phyloP scores from a whole-genome alignment of 306 rosid genomes.

The Erythrophleum fordii region DNA sequence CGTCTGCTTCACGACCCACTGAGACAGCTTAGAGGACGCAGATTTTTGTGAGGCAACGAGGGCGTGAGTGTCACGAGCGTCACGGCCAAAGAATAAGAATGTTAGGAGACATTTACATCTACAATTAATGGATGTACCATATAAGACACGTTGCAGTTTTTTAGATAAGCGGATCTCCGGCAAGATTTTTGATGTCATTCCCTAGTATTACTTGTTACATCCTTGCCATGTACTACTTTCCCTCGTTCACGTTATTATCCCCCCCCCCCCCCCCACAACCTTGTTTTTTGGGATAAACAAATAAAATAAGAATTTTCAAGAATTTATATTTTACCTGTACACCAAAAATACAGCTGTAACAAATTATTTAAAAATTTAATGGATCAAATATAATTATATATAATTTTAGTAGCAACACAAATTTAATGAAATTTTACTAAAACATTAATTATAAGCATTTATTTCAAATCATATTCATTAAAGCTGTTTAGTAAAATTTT shows the following conservation, averaged over 20 bases:
- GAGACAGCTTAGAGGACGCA: too few species aligned
- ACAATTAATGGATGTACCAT: not conserved
- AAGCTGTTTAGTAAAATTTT: not conserved
- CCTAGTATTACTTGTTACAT: not conserved
- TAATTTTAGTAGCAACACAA: not conserved
- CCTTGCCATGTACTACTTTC: not conserved
- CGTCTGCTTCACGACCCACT: not conserved
- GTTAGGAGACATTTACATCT: not conserved
- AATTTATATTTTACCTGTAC: not conserved
- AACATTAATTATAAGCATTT: not conserved
- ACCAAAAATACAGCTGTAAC: too few species aligned
- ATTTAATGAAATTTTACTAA: too few species aligned
- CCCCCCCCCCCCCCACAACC: too few species aligned
- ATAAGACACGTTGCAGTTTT: constrained; percentile 42
- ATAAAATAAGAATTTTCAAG: too few species aligned
- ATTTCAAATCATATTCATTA: not conserved
- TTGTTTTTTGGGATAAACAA: too few species aligned
- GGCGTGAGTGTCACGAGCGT: not conserved
- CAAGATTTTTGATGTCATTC: constrained; percentile 4
- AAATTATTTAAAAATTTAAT: not conserved
- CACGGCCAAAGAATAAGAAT: not conserved
- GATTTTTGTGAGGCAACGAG: not conserved
- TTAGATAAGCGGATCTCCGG: constrained; percentile 22
- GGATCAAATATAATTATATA: not conserved
- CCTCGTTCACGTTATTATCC: not conserved